phyloP scores from a whole-genome alignment of 768 basidiomycete genomes.

The Gloeostereum incarnatum region DNA sequence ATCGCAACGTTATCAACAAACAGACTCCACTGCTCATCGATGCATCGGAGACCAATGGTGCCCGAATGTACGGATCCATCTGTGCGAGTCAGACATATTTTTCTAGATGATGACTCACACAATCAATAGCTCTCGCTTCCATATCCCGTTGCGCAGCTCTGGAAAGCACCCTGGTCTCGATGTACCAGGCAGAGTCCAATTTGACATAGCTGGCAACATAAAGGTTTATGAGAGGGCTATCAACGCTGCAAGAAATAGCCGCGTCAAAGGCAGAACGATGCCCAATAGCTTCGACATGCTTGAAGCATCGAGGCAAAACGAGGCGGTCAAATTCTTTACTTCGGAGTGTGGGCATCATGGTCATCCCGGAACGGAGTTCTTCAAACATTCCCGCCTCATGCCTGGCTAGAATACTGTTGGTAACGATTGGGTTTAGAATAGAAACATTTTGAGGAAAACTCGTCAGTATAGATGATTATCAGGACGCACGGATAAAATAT shows the following conservation, averaged over 20 bases:
- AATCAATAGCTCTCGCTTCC: neutral
- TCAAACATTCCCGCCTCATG: constrained; percentile 12
- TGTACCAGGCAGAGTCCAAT: constrained; percentile 19
- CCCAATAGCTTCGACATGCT: constrained; percentile 14
- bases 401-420: constrained; percentile 11
- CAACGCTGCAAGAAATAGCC: constrained; percentile 15
- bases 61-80: neutral
- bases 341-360: constrained; percentile 8
- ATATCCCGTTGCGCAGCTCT: neutral
- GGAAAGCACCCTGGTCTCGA: constrained; percentile 7
- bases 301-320: constrained; percentile 13
- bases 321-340: constrained; percentile 8
- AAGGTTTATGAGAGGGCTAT: constrained; percentile 14
- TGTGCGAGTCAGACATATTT: neutral
- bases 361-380: constrained; percentile 1
- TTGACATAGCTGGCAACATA: constrained; percentile 15
- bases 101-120: neutral
- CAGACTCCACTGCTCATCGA: no score
- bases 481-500: constrained; percentile 18
- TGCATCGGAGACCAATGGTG: constrained; percentile 1
- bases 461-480: neutral
- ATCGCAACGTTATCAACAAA: no score
- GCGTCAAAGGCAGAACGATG: constrained; percentile 24
- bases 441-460: neutral
- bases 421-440: constrained; percentile 9